phyloP scores from a whole-genome alignment of 345 rosid species.

The Eucalyptus lansdowneana region DNA sequence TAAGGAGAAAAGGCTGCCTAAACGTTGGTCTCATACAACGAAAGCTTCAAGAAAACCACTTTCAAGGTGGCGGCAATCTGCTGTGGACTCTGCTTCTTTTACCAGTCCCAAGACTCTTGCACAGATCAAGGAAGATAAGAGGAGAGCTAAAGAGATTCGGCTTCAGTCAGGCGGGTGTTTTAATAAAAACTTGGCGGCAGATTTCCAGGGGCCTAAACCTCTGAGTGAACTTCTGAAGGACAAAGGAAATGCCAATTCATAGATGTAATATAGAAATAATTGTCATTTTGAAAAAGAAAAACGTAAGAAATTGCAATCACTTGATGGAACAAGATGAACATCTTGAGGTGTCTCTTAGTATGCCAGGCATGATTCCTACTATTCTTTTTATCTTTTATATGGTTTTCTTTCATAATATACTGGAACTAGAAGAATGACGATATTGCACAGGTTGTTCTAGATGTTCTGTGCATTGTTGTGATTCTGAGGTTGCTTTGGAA shows the following conservation, averaged over 20 bases:
- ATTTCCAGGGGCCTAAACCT: constrained; percentile 42
- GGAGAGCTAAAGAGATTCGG: constrained; percentile 3
- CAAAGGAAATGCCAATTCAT: constrained; percentile 3
- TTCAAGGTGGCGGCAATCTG: constrained; percentile 8
- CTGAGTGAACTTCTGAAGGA: constrained; percentile 43
- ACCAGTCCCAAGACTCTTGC: constrained; percentile 43
- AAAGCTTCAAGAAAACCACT: constrained; percentile 7
- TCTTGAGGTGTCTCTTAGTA: neutral
- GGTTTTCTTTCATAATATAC: neutral
- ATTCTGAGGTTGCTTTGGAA: neutral
- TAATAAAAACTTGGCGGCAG: neutral
- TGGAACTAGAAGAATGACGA: neutral
- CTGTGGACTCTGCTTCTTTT: constrained; percentile 12
- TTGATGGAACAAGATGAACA: neutral
- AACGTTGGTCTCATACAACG: neutral
- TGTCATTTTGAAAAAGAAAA: neutral
- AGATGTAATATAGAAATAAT: neutral
- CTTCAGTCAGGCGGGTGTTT: neutral
- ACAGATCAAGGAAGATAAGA: constrained; percentile 41
- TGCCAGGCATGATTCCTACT: neutral
- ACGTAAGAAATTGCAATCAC: neutral
- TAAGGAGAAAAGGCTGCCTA: constrained; percentile 9
- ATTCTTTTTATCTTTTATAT: neutral
- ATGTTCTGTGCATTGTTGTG: neutral
- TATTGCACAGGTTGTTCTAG: neutral